A percentile compares a stretch with the other conserved stretches of the same genome.
Evolutionary conservation across 352 stramenopile species (phyloP).

Genomic region (Phytophthora chlamydospora): DNA sequence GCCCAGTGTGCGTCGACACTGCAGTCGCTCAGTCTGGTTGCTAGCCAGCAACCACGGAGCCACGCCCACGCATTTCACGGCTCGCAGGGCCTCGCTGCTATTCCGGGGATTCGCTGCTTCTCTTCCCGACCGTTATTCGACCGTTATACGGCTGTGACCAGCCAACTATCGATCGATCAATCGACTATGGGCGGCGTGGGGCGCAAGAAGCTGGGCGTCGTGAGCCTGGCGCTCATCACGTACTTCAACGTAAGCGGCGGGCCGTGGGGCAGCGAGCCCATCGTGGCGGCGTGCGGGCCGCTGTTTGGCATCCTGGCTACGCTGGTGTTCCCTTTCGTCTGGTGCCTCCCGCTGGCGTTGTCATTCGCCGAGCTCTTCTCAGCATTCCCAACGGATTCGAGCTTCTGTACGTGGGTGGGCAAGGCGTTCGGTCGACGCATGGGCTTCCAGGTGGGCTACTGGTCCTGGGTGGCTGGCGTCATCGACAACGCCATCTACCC

Average conservation of each 20-base stretch:
- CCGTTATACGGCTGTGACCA: constrained; percentile 15
- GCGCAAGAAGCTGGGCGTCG: constrained; percentile 66
- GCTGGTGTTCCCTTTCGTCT: constrained; percentile 74
- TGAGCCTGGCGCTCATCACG: constrained; percentile 81
- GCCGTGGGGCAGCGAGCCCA: constrained; percentile 95
- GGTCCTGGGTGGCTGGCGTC: constrained; percentile 80
- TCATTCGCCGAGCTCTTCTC: constrained; percentile 78
- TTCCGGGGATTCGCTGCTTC: constrained; percentile 1
- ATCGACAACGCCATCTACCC: constrained; percentile 88
- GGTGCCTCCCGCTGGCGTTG: constrained; percentile 70
- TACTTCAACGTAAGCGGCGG: constrained; percentile 93
- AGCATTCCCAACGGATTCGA: constrained; percentile 69
- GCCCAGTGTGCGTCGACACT: too few relatives aligned
- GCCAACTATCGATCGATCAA: background rate
- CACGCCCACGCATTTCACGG: too few relatives aligned
- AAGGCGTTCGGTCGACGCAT: constrained; percentile 74
- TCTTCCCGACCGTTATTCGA: background rate
- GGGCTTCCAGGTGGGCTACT: constrained; percentile 87
- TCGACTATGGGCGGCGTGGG: constrained; percentile 26
- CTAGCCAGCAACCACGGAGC: too few relatives aligned
- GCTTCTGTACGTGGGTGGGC: constrained; percentile 81
- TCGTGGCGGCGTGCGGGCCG: constrained; percentile 88
- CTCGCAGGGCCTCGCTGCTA: too few relatives aligned
- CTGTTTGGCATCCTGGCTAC: constrained; percentile 64
- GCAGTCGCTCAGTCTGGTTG: too few relatives aligned